Evolutionary conservation across 805 yeast species (phyloP).

Genomic region (Cyberlindnera japonica): DNA sequence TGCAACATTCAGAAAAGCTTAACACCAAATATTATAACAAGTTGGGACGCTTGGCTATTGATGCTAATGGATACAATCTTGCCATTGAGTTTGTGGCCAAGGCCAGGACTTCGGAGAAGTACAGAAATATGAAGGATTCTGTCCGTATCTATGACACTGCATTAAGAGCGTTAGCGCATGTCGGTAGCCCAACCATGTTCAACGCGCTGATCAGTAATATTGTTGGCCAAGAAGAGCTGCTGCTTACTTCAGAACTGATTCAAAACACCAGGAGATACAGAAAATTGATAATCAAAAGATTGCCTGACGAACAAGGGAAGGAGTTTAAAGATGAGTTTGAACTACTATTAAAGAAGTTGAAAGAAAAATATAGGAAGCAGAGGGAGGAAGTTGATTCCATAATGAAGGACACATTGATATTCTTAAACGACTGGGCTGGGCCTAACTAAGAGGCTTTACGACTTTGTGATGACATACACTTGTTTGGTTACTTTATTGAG

Average conservation of each 20-base stretch:
- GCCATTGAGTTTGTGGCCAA: constrained; percentile 12
- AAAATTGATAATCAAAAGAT: constrained; percentile 1
- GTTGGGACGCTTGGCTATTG: constrained; percentile 11
- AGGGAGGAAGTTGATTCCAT: background rate
- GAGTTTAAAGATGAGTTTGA: background rate
- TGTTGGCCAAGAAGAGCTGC: constrained; percentile 1
- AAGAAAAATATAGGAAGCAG: constrained; percentile 1
- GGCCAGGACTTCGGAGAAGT: constrained; percentile 13
- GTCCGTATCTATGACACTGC: constrained; percentile 9
- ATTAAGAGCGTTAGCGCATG: constrained; percentile 6
- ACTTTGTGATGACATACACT: constrained; percentile 1
- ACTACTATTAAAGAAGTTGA: background rate
- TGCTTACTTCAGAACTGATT: background rate
- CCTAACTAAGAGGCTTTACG: background rate
- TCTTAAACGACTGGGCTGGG: constrained; percentile 7
- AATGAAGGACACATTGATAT: background rate
- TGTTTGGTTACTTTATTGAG: background rate
- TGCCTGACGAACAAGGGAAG: background rate
- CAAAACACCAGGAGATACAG: constrained; percentile 1
- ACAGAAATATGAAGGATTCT: constrained; percentile 3
- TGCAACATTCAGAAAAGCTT: constrained; percentile 3
- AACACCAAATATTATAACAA: constrained; percentile 8
- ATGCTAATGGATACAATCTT: constrained; percentile 1
- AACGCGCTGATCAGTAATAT: constrained; percentile 4
- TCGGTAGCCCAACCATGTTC: constrained; percentile 3